Conservation (phyloP, 2,329 filamentous ascomycete species). For the Colletotrichum orbiculare region DNA sequence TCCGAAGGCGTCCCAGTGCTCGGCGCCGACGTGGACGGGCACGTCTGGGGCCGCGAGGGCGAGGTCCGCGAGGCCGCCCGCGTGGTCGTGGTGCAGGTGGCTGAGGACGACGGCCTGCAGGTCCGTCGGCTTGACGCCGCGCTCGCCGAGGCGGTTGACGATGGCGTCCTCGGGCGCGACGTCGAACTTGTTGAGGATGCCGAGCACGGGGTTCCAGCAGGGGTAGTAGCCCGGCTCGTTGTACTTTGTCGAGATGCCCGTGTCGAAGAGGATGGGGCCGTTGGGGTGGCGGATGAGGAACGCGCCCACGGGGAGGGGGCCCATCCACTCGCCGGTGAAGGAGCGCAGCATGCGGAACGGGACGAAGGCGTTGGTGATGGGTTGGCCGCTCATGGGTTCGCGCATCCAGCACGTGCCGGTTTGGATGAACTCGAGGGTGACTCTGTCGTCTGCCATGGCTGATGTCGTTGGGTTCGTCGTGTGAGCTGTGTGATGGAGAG, state of each 20-base stretch:
- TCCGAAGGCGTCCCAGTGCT: constrained; percentile 45
- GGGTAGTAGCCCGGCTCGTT: constrained; percentile 40
- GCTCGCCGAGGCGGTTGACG: constrained; percentile 35
- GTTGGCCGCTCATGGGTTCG: constrained; percentile 35
- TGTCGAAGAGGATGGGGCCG: constrained; percentile 41
- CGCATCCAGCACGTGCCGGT: constrained; percentile 39
- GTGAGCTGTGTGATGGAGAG: no score
- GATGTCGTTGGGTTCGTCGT: neutral
- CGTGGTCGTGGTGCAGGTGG: constrained; percentile 46
- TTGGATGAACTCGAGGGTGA: constrained; percentile 38
- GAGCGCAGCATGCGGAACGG: constrained; percentile 38
- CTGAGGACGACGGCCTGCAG: constrained; percentile 43
- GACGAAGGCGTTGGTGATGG: constrained; percentile 36
- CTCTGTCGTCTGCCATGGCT: constrained; percentile 7
- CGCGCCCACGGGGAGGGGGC: constrained; percentile 38
- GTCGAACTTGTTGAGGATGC: constrained; percentile 29
- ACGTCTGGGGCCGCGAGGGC: constrained; percentile 40
- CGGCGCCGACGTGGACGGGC: constrained; percentile 41
- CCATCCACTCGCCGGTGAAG: constrained; percentile 38
- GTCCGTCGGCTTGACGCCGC: constrained; percentile 38
- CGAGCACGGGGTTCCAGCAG: constrained; percentile 36
- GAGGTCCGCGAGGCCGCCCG: constrained; percentile 41
- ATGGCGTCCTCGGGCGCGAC: constrained; percentile 37
- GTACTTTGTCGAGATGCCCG: constrained; percentile 39
- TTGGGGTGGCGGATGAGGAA: constrained; percentile 40